Conservation (phyloP, 768 basidiomycete genomes). For the Solioccasus polychromus region DNA sequence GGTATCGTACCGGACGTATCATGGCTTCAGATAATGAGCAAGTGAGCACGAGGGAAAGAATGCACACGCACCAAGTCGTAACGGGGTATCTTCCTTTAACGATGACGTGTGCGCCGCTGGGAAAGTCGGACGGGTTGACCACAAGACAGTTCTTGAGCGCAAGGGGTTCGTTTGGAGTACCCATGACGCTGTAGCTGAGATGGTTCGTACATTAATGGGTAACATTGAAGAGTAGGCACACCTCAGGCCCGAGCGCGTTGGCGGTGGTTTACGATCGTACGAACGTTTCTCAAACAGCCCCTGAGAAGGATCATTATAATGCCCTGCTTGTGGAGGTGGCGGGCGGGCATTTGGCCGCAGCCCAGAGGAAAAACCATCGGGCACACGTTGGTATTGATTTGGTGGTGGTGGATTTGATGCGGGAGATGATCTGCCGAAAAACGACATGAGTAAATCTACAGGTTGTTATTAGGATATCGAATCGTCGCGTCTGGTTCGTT, state of each 20-base stretch:
- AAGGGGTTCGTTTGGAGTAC: conserved; percentile 60
- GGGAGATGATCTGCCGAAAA: conserved; percentile 43
- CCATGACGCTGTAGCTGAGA: conserved; percentile 53
- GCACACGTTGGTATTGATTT: conserved; percentile 43
- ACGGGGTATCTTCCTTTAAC: conserved; percentile 70
- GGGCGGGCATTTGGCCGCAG: conserved; percentile 35
- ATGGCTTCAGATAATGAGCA: conserved; percentile 51
- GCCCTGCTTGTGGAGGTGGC: conserved; percentile 37
- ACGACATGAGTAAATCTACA: too few relatives aligned
- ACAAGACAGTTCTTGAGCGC: conserved; percentile 82
- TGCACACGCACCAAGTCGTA: conserved; percentile 65
- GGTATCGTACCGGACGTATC: conserved; percentile 72
- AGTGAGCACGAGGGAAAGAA: neutral
- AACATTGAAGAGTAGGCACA: neutral
- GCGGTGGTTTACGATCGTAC: conserved; percentile 40
- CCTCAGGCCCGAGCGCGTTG: conserved; percentile 32
- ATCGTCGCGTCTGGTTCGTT: conserved; percentile 4
- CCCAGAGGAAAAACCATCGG: conserved; percentile 36
- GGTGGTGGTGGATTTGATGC: conserved; percentile 32
- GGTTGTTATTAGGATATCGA: neutral
- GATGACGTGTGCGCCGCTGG: conserved; percentile 67
- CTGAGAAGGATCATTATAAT: conserved; percentile 53
- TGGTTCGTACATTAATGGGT: neutral
- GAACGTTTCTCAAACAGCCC: conserved; percentile 50
- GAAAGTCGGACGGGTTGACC: conserved; percentile 76